Base-by-base conservation (phyloP, 805 yeast genomes). In the Brettanomyces custersianus region DNA sequence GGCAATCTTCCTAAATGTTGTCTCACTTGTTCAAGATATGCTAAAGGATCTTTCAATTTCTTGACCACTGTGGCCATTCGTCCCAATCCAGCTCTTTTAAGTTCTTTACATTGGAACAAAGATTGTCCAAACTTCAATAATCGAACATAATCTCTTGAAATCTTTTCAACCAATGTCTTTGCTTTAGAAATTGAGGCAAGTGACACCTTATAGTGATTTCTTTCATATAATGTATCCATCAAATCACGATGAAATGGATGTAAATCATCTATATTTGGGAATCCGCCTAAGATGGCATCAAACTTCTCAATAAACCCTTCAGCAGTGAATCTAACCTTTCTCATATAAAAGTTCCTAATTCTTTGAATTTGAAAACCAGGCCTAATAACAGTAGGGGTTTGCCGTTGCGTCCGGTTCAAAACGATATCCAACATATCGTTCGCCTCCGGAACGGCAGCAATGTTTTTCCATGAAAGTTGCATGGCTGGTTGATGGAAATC, bases 1-100 rank as follows among this genome's bases (percentile, higher is more conserved):
- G 99, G 99, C 52, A 92, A 71, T 74, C 99, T 87, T 52, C 97
- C 96, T 67, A 92, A 74, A 68, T 92, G 99, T 69, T 92, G 99
- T 68, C 99, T 81, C 40, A 92, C 99, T 67, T 92, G 97, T 67
- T 92, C 99, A 59, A 92, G 69, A 66, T 92, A 92, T 33, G 76
- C 73, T 41, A 92, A 70, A 16, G 98, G 90, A 60, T 92, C 98
- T 65, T 90, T 92, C 57, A 92, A 73, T 50, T 94, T 86, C 72
- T 92, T 92, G 54, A 80, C 80, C 53, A 92, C 87, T 24, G 99
- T 92, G 38, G 98, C 99, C 99, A 92, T 92, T 66, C 99, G 83
- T 72, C 99, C 99, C 52, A 92, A 68, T 22, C 97, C 99, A 48
- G 99, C 99, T 57, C 96, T 76, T 64, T 92, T 92, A 59, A 92